Evolutionary conservation across 805 yeast species (phyloP).

Genomic region (Spathaspora arborariae): DNA sequence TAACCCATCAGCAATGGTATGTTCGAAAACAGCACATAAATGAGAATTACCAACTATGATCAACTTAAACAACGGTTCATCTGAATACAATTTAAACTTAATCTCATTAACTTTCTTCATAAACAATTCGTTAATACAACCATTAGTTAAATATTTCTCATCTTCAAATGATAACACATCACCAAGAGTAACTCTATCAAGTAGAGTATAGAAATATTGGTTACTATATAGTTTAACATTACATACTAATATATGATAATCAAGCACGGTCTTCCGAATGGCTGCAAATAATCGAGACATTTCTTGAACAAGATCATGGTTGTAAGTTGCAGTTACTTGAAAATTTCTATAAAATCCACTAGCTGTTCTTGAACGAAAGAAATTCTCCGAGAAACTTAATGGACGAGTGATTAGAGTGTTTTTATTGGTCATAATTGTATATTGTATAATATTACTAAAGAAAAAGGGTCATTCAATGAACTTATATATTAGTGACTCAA

Average conservation of each 20-base stretch:
- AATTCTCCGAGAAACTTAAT: constrained; percentile 30
- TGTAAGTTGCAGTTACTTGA: constrained; percentile 30
- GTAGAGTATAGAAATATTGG: constrained; percentile 19
- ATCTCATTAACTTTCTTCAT: constrained; percentile 21
- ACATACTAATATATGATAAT: constrained; percentile 30
- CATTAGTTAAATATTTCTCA: constrained; percentile 11
- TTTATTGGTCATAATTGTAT: neutral
- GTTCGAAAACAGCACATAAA: constrained; percentile 29
- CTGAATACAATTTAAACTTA: constrained; percentile 17
- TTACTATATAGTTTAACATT: constrained; percentile 21
- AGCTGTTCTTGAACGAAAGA: constrained; percentile 30
- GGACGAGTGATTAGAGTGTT: constrained; percentile 14
- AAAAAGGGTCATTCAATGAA: neutral
- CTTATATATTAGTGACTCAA: neutral
- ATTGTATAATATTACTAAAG: neutral
- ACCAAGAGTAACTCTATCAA: constrained; percentile 17
- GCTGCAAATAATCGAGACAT: constrained; percentile 19
- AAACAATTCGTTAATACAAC: constrained; percentile 23
- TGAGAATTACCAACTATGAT: constrained; percentile 18
- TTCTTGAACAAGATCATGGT: constrained; percentile 14
- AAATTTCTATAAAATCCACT: constrained; percentile 29
- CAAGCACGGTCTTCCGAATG: constrained; percentile 28
- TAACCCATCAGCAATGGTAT: constrained; percentile 38
- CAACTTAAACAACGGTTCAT: constrained; percentile 28
- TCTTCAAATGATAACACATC: constrained; percentile 21